phyloP scores from a whole-genome alignment of 1,139 yeast genomes.

The Yamadazyma conglobata region DNA sequence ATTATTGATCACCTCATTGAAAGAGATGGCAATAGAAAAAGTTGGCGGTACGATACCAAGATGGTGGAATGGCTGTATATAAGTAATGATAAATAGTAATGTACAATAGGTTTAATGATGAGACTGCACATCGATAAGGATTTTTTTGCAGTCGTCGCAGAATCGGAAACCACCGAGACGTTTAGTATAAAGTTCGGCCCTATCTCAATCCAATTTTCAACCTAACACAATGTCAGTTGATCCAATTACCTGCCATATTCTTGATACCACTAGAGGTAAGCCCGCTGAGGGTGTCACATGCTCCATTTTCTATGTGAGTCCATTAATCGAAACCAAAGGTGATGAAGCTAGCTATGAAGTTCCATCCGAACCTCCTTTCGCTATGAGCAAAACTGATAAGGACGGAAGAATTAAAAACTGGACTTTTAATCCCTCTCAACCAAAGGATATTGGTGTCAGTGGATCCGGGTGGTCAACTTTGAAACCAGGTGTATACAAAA shows the following conservation, averaged over 20 bases:
- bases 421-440: slow-evolving; percentile 45
- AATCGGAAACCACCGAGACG: slow-evolving; percentile 6
- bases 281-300: slow-evolving; percentile 73
- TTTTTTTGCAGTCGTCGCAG: slow-evolving; percentile 3
- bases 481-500: slow-evolving; percentile 64
- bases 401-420: slow-evolving; percentile 79
- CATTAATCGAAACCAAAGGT: slow-evolving; percentile 22
- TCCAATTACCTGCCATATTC: slow-evolving; percentile 82
- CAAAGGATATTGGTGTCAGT: slow-evolving; percentile 27
- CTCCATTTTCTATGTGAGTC: slow-evolving; percentile 44
- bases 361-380: slow-evolving; percentile 41
- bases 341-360: slow-evolving; percentile 28
- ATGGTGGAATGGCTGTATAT: slow-evolving; percentile 19
- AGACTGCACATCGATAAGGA: too few species aligned
- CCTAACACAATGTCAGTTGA: slow-evolving; percentile 27
- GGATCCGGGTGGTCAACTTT: slow-evolving; percentile 37
- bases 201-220: too few species aligned
- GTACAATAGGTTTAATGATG: too few species aligned
- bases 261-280: slow-evolving; percentile 78
- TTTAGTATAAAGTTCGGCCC: too few species aligned
- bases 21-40: slow-evolving; percentile 16
- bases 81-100: not conserved
- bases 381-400: slow-evolving; percentile 61
- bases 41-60: slow-evolving; percentile 25
- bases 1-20: slow-evolving; percentile 23